Evolutionary conservation across 345 rosid genomes (phyloP).

Genomic region (Microthlaspi erraticum): DNA sequence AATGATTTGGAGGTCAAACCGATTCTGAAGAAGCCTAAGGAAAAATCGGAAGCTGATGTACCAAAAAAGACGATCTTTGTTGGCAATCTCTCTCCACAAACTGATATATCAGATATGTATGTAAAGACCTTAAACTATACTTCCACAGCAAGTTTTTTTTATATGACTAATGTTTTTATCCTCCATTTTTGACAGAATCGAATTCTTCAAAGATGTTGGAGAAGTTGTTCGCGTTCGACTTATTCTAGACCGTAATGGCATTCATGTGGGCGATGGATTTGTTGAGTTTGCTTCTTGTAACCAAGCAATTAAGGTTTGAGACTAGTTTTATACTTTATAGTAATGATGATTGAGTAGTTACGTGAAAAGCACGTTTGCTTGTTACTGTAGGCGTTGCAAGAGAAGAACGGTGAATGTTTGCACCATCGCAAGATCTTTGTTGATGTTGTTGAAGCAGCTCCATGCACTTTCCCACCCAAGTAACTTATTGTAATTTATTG

Average conservation of each 20-base stretch:
- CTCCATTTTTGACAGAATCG: background rate
- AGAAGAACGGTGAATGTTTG: background rate
- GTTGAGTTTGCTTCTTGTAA: background rate
- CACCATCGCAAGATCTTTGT: background rate
- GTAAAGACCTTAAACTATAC: background rate
- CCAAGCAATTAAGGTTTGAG: too few relatives aligned
- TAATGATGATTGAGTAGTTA: too few relatives aligned
- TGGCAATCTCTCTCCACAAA: background rate
- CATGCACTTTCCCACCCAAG: background rate
- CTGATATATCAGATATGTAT: background rate
- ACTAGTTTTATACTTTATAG: too few relatives aligned
- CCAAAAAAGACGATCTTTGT: too few relatives aligned
- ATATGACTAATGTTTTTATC: background rate
- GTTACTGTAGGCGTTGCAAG: background rate
- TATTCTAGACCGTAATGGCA: too few relatives aligned
- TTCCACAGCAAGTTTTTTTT: background rate
- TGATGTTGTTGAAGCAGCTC: background rate
- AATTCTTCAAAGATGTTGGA: background rate
- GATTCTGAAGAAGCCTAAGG: background rate
- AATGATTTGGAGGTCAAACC: background rate
- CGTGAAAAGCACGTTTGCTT: background rate
- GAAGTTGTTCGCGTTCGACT: slow-evolving; percentile 1
- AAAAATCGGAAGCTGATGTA: background rate
- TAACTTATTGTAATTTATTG: too few relatives aligned
- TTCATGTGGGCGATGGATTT: background rate